Base-by-base conservation (phyloP, 2,329 filamentous ascomycete species). In the Beauveria sp. region DNA sequence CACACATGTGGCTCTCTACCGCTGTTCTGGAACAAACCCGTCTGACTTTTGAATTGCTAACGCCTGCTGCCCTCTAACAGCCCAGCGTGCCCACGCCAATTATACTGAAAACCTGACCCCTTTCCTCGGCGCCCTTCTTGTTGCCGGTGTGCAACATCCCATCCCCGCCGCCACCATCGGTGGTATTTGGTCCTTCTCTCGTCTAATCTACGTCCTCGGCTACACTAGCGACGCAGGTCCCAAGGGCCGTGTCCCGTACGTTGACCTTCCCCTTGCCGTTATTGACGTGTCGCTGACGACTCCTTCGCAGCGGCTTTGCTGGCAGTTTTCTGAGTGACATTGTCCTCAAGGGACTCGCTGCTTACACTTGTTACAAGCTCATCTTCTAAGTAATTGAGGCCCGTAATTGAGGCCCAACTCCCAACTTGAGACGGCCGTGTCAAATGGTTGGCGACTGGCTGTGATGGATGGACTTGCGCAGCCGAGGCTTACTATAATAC, bases 81-180 rank as follows among this genome's bases (percentile, higher is more conserved):
- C 8, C 61, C 41, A 3, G 22, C 24, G 30, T 55, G 50, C 62
- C 61, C 56, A 65, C 57, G 57, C 61, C 48, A 64, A 41, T 34
- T 55, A 79, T 73, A 78, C 77, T 65, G 86, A 89, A 76, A 86
- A 84, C 73, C 75, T 83, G 41, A 73, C 79, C 9, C 75, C 82
- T 3, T 77, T 82, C 68, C 67, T 87, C 12, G 76, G 73, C 24
- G 73, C 77, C 26, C 73, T 87, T 12, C 70, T 86, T 63, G 77
- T 88, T 66, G 73, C 82, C 10, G 85, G 86, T 37, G 69, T 87
- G 26, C 70, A 72, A 43, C 85, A 77, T 70, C 86, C 86, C 2
- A 61, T 78, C 6, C 71, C 74, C 22, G 75, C 80, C 34, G 80
- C 81, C 20, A 67, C 66, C 10, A 67, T 84, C 30, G 84, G 84